Percentiles rank a stretch among this genome's conserved stretches.
phyloP scores from a whole-genome alignment of 306 rosid genomes.

The Gynostemma pentaphyllum region DNA sequence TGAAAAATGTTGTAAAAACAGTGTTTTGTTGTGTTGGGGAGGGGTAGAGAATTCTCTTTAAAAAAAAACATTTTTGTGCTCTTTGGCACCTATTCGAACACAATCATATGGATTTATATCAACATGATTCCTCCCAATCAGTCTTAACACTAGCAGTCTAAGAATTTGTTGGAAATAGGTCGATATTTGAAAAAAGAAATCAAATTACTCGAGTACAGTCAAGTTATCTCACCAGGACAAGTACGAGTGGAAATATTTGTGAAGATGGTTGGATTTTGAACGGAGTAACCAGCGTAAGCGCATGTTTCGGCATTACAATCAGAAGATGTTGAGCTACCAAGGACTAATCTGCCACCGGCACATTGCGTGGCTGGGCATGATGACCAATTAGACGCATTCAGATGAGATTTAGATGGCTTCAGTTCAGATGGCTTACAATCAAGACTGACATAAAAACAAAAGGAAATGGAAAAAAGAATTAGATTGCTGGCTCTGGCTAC shows the following conservation, averaged over 20 bases:
- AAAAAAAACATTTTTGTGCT: too few relatives aligned
- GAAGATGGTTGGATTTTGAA: conserved; percentile 23
- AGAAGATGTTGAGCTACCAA: conserved; percentile 31
- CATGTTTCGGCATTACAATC: conserved; percentile 40
- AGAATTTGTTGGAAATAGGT: too few relatives aligned
- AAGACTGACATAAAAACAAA: conserved; percentile 21
- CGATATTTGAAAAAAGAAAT: not conserved
- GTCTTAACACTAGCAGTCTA: too few relatives aligned
- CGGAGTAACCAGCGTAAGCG: conserved; percentile 52
- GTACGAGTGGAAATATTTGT: conserved; percentile 17
- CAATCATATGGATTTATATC: too few relatives aligned
- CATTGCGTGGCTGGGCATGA: conserved; percentile 49
- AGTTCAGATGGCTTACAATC: conserved; percentile 45
- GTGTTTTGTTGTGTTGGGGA: not conserved
- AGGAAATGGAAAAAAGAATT: not conserved
- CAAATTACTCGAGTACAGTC: not conserved
- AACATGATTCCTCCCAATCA: too few relatives aligned
- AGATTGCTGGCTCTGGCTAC: not conserved
- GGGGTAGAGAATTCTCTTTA: too few relatives aligned
- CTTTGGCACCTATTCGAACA: too few relatives aligned
- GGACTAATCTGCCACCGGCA: conserved; percentile 1
- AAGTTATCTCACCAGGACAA: conserved; percentile 27
- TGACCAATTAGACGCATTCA: conserved; percentile 19
- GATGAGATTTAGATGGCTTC: conserved; percentile 16
- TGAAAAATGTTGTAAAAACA: not conserved